Evolutionary conservation across 139 green algal genomes (phyloP).

Genomic region (Closterium sp.): DNA sequence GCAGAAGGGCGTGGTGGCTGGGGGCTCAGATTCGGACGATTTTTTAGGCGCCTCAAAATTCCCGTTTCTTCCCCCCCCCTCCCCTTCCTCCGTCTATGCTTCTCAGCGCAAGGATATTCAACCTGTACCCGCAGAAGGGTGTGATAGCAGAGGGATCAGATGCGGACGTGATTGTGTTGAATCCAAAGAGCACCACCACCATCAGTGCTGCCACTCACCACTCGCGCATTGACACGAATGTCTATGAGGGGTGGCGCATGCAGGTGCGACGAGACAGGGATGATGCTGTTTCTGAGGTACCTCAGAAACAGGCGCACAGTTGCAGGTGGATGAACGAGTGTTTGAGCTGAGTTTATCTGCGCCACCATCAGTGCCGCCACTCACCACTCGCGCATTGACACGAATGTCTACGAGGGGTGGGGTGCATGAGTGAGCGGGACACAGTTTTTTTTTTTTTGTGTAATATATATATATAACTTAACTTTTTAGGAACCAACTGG

Average conservation of each 20-base stretch:
- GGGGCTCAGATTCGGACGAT: no score
- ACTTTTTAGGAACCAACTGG: no score
- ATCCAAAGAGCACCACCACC: constrained; percentile 70
- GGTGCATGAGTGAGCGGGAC: constrained; percentile 62
- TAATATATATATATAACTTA: no score
- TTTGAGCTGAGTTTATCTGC: no score
- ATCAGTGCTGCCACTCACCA: constrained; percentile 77
- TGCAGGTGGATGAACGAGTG: constrained; percentile 75
- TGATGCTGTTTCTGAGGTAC: constrained; percentile 92
- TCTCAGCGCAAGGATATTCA: constrained; percentile 69
- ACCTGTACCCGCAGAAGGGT: constrained; percentile 87
- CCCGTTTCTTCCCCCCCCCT: no score
- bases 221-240: constrained; percentile 86
- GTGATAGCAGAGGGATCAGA: constrained; percentile 77
- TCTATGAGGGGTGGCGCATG: constrained; percentile 82
- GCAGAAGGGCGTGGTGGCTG: constrained; percentile 73
- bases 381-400: constrained; percentile 86
- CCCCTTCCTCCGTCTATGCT: no score
- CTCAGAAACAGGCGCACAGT: constrained; percentile 45
- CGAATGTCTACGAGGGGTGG: constrained; percentile 50
- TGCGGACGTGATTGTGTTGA: constrained; percentile 90
- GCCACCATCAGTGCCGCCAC: constrained; percentile 72
- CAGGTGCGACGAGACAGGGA: constrained; percentile 72
- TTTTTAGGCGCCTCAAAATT: no score
- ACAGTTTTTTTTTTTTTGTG: no score